Evolutionary conservation across 352 stramenopile genomes (phyloP), one percentile per base, ranked within the genome.

Genomic region (Phytophthora ramorum): DNA sequence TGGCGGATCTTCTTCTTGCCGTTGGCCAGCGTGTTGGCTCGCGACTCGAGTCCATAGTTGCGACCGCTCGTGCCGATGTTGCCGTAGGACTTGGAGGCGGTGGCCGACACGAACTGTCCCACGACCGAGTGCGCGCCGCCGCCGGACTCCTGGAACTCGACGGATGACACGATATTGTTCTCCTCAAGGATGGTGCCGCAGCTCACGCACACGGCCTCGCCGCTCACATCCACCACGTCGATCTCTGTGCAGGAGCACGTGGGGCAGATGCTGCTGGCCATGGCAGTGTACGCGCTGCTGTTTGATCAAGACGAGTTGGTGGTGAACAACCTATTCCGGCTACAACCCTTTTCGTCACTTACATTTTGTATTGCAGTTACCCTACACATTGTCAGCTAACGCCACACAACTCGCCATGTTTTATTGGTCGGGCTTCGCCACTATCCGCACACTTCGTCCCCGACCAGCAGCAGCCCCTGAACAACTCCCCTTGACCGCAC

Each of bases 61-160:
- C 92, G 85, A 0, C 93, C 91, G 30, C 84, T 95, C 7, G 89
- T 90, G 28, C 85, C 85, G 20, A 93, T 84, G 58, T 91, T 95
- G 53, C 90, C 89, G 75, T 96, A 98, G 8, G 95, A 87, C 53
- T 98, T 98, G 49, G 90, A 87, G 24, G 88, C 90, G 13, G 84
- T 96, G 16, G 89, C 85, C 41, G 90, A 96, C 37, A 99, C 96
- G 68, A 99, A 99, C 74, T 99, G 96, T 30, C 97, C 97, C 20
- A 99, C 94, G 63, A 99, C 97, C 26, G 82, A 90, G 64, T 93
- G 83, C 46, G 80, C 84, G 9, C 96, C 96, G 37, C 93, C 95
- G 30, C 90, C 87, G 4, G 89, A 92, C 75, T 99, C 97, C 35
- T 97, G 89, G 75, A 99, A 99, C 80, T 99, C 97, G 35, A 99